phyloP scores from a whole-genome alignment of 495 filamentous ascomycete species.

The Penicillium mononematosum region DNA sequence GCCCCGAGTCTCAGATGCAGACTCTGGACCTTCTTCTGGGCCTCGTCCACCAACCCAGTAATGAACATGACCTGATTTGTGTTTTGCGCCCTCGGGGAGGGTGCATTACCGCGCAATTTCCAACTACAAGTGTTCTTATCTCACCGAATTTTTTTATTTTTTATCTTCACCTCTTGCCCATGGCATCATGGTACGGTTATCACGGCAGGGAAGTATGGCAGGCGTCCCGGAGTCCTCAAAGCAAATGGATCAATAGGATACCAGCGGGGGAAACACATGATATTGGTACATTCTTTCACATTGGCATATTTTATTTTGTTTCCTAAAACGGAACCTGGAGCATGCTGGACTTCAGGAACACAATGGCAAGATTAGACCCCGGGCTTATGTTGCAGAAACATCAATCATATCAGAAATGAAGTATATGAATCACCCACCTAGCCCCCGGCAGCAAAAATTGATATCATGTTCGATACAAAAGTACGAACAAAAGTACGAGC shows the following conservation, averaged over 20 bases:
- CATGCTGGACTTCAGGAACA: not conserved
- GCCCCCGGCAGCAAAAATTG: not conserved
- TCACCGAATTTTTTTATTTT: not conserved
- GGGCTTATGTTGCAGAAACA: too few relatives aligned
- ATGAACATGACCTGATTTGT: constrained; percentile 6
- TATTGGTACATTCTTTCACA: constrained; percentile 3
- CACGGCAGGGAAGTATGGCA: not conserved
- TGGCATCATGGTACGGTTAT: constrained; percentile 10
- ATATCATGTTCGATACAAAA: not conserved
- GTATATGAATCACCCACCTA: not conserved
- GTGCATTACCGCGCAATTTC: constrained; percentile 16
- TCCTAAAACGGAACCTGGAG: not conserved
- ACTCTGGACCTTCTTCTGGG: constrained; percentile 14
- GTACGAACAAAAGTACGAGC: not conserved
- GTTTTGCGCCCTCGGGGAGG: not conserved
- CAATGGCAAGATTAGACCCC: not conserved
- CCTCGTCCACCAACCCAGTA: constrained; percentile 18
- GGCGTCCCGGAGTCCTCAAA: constrained; percentile 12
- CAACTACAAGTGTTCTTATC: constrained; percentile 16
- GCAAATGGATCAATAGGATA: not conserved
- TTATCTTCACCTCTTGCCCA: not conserved
- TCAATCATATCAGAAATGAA: not conserved
- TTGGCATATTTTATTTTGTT: not conserved
- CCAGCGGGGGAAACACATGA: not conserved
- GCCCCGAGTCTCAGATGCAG: constrained; percentile 25